These are phyloP conservation scores for Centella asiatica DNA, from an alignment of 129 eudicot species.

Conservation along the genomic window DNA sequence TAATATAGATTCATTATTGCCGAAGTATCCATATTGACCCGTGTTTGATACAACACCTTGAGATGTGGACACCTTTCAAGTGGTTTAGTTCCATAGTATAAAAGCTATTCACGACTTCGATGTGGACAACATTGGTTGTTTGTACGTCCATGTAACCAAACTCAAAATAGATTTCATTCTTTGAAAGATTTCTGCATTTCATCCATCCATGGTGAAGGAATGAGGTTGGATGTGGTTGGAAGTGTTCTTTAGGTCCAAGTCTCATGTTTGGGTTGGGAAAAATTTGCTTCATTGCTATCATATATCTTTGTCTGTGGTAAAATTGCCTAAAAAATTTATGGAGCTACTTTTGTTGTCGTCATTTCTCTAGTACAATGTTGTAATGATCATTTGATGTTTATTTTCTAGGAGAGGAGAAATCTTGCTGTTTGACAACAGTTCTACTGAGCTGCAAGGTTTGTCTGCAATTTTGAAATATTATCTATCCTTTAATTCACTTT, in stretches of 20 bases:
- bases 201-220: no score
- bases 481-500: neutral
- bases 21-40: no score
- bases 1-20: no score
- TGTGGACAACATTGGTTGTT: no score
- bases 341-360: neutral
- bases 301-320: no score
- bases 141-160: neutral
- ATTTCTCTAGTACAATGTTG: neutral
- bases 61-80: neutral
- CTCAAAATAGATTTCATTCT: neutral
- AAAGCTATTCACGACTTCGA: no score
- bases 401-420: constrained; percentile 10
- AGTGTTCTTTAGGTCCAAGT: no score
- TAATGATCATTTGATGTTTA: neutral
- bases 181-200: neutral
- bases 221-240: no score
- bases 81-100: no score
- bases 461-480: neutral
- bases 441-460: constrained; percentile 10
- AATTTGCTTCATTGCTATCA: no score
- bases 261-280: no score
- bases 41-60: neutral
- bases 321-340: neutral
- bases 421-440: constrained; percentile 19